These are phyloP conservation scores for Chrysoporthe puriensis DNA, from an alignment of 2,329 filamentous ascomycete species.

Conservation along the genomic window DNA sequence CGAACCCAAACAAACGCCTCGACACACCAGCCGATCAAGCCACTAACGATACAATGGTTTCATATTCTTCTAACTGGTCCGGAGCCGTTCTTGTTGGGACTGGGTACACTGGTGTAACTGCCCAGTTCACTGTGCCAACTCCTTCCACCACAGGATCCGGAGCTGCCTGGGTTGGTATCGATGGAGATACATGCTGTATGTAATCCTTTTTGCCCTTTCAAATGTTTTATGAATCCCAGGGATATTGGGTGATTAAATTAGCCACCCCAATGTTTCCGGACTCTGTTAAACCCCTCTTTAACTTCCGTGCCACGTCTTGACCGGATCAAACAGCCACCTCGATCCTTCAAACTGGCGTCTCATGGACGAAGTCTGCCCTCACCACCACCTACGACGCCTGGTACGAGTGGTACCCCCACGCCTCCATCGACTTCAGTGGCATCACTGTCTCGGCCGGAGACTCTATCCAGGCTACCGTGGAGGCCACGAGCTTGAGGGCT, in stretches of 20 bases:
- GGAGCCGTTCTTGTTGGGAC: slow-evolving; percentile 56
- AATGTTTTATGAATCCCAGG: too few species aligned
- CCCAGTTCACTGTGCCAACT: slow-evolving; percentile 55
- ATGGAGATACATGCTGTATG: slow-evolving; percentile 56
- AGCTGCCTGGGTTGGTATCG: slow-evolving; percentile 64
- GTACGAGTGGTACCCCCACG: slow-evolving; percentile 65
- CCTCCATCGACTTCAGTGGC: slow-evolving; percentile 39
- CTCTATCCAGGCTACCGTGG: slow-evolving; percentile 35
- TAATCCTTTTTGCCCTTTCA: neutral
- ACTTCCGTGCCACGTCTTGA: neutral
- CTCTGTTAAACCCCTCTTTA: neutral
- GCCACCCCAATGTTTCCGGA: too few species aligned
- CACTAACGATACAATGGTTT: slow-evolving; percentile 16
- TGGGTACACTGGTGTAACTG: slow-evolving; percentile 55
- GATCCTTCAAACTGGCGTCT: slow-evolving; percentile 60
- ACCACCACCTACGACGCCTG: slow-evolving; percentile 55
- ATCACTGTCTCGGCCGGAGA: slow-evolving; percentile 30
- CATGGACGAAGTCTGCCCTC: slow-evolving; percentile 51
- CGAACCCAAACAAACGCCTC: neutral
- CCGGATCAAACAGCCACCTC: slow-evolving; percentile 38
- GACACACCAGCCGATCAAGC: neutral
- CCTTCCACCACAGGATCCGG: slow-evolving; percentile 45
- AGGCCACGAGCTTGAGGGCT: slow-evolving; percentile 42
- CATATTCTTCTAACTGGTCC: slow-evolving; percentile 53
- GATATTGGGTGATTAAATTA: too few species aligned